phyloP scores from a whole-genome alignment of 2,329 filamentous ascomycete species.

The Stachybotrys elegans region DNA sequence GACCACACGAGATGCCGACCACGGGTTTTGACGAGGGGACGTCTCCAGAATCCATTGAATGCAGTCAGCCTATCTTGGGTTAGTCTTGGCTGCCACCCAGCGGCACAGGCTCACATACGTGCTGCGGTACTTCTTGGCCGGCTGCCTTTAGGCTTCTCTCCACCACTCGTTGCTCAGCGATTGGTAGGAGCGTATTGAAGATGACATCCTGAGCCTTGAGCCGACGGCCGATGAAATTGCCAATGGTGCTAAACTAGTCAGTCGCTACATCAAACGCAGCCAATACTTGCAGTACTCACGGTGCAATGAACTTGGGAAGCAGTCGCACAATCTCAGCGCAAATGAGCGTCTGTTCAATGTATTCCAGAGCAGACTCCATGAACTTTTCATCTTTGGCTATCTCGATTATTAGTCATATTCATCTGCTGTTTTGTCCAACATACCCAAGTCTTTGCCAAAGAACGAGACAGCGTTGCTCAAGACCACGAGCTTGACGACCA shows the following conservation, averaged over 20 bases:
- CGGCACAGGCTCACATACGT: background rate
- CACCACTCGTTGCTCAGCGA: constrained; percentile 1
- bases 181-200: background rate
- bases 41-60: constrained; percentile 7
- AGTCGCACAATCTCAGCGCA: constrained; percentile 1
- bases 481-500: constrained; percentile 1
- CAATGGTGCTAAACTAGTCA: background rate
- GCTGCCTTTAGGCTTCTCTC: background rate
- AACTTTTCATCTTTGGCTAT: background rate
- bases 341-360: constrained; percentile 3
- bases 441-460: constrained; percentile 2
- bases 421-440: background rate
- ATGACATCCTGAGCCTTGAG: background rate
- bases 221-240: background rate
- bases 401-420: background rate
- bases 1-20: background rate
- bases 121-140: background rate
- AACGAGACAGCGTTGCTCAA: constrained; percentile 1
- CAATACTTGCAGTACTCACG: background rate
- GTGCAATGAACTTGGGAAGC: background rate
- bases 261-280: no score
- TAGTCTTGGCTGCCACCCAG: background rate
- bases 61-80: constrained; percentile 1
- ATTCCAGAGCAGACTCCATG: background rate
- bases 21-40: constrained; percentile 3